Evolutionary conservation across 2,329 filamentous ascomycete genomes (phyloP).

Genomic region (Scopulariopsis brevicaulis): DNA sequence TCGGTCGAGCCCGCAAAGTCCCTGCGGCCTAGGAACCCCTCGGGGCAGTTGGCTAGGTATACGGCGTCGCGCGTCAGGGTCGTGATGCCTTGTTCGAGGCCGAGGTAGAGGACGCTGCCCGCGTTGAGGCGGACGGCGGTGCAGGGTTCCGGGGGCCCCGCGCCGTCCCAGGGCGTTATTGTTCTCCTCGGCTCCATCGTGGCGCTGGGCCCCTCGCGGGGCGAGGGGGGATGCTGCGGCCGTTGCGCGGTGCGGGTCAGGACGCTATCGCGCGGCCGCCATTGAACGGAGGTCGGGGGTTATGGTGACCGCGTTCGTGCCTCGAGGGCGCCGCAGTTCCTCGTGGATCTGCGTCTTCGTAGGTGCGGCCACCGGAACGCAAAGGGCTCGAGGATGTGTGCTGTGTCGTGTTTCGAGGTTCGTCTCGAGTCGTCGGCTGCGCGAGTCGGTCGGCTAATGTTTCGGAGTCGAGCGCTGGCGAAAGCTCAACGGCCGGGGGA

Average conservation of each 20-base stretch:
- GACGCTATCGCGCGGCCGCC: neutral
- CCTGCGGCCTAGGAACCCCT: constrained; percentile 14
- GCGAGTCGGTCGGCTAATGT: neutral
- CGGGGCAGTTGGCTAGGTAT: constrained; percentile 43
- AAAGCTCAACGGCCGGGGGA: neutral
- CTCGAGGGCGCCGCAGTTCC: neutral
- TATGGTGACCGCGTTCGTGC: neutral
- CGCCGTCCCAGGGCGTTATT: constrained; percentile 1
- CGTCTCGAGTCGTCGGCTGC: neutral
- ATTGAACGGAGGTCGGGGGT: neutral
- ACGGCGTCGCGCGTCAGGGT: constrained; percentile 47
- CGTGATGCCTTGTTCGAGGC: constrained; percentile 36
- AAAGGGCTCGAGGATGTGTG: neutral
- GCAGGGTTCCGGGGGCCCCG: constrained; percentile 16
- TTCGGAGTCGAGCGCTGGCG: neutral
- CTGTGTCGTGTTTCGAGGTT: neutral
- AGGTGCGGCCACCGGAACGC: neutral
- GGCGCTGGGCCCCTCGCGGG: neutral
- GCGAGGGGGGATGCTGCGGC: neutral
- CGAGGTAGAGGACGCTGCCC: constrained; percentile 35
- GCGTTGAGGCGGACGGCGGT: constrained; percentile 29
- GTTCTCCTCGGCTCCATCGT: neutral
- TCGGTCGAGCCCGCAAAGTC: constrained; percentile 21
- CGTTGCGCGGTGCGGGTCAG: neutral
- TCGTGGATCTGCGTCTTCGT: neutral